Conservation (phyloP, 2,329 filamentous ascomycete species). For the Verruconis gallopava region DNA sequence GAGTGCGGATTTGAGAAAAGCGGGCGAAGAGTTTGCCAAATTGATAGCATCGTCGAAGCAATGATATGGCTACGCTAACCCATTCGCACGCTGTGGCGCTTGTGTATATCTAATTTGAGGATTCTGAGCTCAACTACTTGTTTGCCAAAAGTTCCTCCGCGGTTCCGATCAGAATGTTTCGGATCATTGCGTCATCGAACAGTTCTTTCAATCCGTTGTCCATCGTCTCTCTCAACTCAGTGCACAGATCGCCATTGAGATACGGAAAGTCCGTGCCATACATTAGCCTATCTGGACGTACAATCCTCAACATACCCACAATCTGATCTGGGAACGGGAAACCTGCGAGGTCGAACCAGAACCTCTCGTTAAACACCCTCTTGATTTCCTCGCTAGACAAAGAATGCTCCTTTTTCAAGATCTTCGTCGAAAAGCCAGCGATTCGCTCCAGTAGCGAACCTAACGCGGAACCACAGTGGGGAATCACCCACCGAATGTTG, state of each 20-base stretch:
- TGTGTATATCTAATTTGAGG: no score
- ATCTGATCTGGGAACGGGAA: constrained; percentile 1
- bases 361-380: neutral
- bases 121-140: no score
- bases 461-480: neutral
- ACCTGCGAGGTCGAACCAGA: neutral
- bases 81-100: no score
- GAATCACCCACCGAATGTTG: neutral
- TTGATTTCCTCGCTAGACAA: neutral
- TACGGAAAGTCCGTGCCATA: neutral
- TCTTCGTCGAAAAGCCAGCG: neutral
- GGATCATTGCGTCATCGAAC: neutral
- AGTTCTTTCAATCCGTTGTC: neutral
- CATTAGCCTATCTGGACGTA: neutral
- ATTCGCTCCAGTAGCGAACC: neutral
- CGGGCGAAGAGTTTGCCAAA: neutral
- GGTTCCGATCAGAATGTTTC: neutral
- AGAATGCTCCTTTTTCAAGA: neutral
- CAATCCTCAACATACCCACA: neutral
- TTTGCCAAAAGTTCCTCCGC: neutral
- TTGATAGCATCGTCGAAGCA: neutral
- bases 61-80: no score
- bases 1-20: constrained; percentile 2
- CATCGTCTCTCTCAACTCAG: neutral
- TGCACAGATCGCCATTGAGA: neutral